Conservation (phyloP, 257 asterid genomes). For the Eustoma russellianum region DNA sequence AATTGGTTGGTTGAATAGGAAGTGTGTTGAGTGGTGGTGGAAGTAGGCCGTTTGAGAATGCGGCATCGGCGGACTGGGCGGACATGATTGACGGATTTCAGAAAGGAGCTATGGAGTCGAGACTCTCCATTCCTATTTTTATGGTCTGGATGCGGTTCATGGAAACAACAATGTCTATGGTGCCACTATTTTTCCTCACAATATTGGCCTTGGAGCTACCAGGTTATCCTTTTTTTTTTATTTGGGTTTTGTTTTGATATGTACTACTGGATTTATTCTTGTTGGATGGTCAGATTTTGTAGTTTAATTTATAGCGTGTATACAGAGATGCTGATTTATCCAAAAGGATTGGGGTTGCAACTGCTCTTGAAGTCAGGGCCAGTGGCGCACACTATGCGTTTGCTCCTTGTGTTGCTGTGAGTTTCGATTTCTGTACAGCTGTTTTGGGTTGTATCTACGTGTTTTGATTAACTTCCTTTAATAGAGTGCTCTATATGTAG, state of each 20-base stretch:
- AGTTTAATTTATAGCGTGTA: not conserved
- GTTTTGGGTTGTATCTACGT: not conserved
- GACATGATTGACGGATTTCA: constrained; percentile 80
- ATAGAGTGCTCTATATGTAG: no score
- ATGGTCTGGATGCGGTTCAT: constrained; percentile 88
- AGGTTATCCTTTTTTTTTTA: constrained; percentile 30
- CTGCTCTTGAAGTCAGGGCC: constrained; percentile 97
- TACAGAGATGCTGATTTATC: constrained; percentile 63
- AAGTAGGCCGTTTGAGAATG: constrained; percentile 70
- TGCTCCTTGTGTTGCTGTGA: constrained; percentile 98
- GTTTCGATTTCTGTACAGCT: constrained; percentile 12
- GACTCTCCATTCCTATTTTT: constrained; percentile 86
- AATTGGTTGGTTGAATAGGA: constrained; percentile 29
- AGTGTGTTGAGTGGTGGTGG: constrained; percentile 93
- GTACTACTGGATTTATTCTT: no score
- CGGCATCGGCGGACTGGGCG: constrained; percentile 69
- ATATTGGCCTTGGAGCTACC: constrained; percentile 91
- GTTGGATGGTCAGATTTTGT: not conserved
- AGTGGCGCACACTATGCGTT: constrained; percentile 84
- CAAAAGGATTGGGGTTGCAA: constrained; percentile 71
- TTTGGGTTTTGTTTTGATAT: not conserved
- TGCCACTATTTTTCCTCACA: constrained; percentile 88
- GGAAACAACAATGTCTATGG: constrained; percentile 90
- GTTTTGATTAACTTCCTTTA: not conserved
- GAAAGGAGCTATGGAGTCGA: constrained; percentile 56